Conservation (phyloP, 768 basidiomycete genomes). For the Suillus alpinus region DNA sequence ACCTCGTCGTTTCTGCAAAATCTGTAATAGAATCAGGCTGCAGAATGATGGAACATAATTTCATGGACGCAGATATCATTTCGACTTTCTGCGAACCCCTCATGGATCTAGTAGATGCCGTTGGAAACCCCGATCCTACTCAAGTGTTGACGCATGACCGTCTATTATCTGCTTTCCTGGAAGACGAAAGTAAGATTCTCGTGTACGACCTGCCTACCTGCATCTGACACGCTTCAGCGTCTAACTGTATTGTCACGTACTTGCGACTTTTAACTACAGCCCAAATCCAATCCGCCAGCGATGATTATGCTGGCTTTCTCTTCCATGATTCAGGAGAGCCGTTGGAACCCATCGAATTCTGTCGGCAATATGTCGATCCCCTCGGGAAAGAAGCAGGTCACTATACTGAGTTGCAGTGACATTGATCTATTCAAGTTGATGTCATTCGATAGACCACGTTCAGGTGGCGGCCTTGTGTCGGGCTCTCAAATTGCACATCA, state of each 20-base stretch:
- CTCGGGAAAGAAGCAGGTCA: conserved; percentile 75
- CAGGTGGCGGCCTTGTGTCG: conserved; percentile 76
- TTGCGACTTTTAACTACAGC: conserved; percentile 83
- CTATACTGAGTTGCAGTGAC: background rate
- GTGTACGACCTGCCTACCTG: background rate
- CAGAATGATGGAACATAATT: conserved; percentile 50
- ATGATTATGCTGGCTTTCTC: conserved; percentile 68
- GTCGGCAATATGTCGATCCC: conserved; percentile 74
- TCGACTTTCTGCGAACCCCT: conserved; percentile 77
- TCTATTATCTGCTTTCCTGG: conserved; percentile 54
- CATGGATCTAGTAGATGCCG: conserved; percentile 43
- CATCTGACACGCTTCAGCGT: conserved; percentile 37
- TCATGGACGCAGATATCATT: conserved; percentile 66
- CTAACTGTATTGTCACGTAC: conserved; percentile 75
- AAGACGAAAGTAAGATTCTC: conserved; percentile 41
- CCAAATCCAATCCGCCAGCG: conserved; percentile 65
- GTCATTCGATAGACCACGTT: conserved; percentile 58
- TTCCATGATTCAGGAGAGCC: background rate
- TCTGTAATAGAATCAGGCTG: conserved; percentile 44
- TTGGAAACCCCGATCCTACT: conserved; percentile 38
- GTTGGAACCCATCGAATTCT: conserved; percentile 73
- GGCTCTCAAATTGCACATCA: conserved; percentile 63
- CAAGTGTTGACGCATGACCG: conserved; percentile 31
- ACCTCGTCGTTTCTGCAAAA: conserved; percentile 46
- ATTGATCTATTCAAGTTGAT: background rate